Base-by-base conservation (phyloP, 768 basidiomycete species). In the Russula foetens region DNA sequence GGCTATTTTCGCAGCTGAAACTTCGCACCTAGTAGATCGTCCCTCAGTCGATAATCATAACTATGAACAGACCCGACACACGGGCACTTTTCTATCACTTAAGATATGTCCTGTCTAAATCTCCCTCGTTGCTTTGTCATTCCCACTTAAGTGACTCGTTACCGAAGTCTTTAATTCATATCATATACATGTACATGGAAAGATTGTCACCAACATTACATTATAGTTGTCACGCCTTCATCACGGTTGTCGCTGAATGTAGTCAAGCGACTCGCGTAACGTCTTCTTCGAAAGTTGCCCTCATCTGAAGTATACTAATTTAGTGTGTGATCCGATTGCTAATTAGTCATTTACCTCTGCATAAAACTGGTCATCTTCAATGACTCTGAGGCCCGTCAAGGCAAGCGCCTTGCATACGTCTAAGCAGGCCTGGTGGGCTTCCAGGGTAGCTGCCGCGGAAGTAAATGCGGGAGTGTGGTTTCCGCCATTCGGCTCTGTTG, bases 381-480 rank as follows among this genome's bases (percentile, higher is more conserved):
- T 70, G 17, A 84, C 83, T 6, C 87, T 78, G 28, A 89, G 74
- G 1, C 86, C 91, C 1, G 82, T 81, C 15, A 81, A 79, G 2
- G 90, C 88, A 14, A 92, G 77, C 5, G 83, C 85, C 66, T 87
- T 88, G 23, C 84, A 81, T 4, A 90, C 77, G 57, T 82, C 78
- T 51, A 91, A 71, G 62, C 82, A 84, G 6, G 84, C 86, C 28
- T 82, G 74, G 63, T 92, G 91, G 0, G 89, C 82, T 29, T 73
- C 74, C 3, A 75, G 69, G 0, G 82, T 85, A 0, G 81, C 76
- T 0, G 88, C 88, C 0, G 88, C 74, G 21, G 80, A 72, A n/a
- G 81, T 73, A 69, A 92, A 92, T 14, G 74, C 83, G 2, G 72
- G 73, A 0, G 91, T 92, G 66, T 92, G 91, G 67, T 92, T 92